Conservation (phyloP, 129 eudicot genomes). For the Flaveria trinervia region DNA sequence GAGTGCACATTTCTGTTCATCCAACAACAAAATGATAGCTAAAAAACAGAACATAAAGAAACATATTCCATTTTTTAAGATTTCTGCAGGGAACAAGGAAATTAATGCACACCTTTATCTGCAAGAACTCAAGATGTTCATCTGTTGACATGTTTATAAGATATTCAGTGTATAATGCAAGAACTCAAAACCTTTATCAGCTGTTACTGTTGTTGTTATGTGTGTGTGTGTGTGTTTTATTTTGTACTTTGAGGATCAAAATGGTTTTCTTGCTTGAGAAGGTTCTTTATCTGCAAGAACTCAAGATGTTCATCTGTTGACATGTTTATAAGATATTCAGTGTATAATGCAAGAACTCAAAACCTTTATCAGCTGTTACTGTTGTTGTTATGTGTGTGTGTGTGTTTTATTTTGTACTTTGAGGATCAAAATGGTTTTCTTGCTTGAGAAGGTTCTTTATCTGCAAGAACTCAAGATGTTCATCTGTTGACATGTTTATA, state of each 20-base stretch:
- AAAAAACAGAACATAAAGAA: not conserved
- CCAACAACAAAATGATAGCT: not conserved
- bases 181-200: conserved; percentile 25
- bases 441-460: conserved; percentile 7
- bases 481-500: too few relatives aligned
- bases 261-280: not conserved
- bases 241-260: conserved; percentile 14
- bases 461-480: too few relatives aligned
- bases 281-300: too few relatives aligned
- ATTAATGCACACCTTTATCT: conserved; percentile 36
- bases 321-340: too few relatives aligned
- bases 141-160: conserved; percentile 35
- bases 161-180: not conserved
- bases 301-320: too few relatives aligned
- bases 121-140: conserved; percentile 37
- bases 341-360: too few relatives aligned
- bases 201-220: not conserved
- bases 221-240: not conserved
- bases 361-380: too few relatives aligned
- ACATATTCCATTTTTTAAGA: not conserved
- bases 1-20: conserved; percentile 54
- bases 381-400: too few relatives aligned
- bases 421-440: not conserved
- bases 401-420: conserved; percentile 5
- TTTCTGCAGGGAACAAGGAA: not conserved